A percentile compares a stretch with the other conserved stretches of the same genome.
Evolutionary conservation across 305 asterid genomes (phyloP).

Genomic region (Caryopteris hybrid): DNA sequence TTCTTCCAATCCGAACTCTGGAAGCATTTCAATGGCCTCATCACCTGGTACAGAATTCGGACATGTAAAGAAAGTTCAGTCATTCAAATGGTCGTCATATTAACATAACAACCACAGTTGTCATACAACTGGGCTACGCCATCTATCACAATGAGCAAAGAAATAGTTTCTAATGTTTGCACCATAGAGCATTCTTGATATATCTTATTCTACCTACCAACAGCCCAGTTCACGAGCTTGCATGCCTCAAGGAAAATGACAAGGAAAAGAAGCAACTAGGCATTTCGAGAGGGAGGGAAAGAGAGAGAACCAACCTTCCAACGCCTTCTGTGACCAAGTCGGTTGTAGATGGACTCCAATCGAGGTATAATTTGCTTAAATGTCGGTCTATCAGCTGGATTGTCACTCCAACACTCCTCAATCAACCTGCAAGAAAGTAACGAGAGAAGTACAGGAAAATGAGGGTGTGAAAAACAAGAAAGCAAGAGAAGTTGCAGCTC

Average conservation of each 20-base stretch:
- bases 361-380: constrained; percentile 81
- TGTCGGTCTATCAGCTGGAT: constrained; percentile 71
- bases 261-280: not conserved
- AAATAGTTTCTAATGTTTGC: not conserved
- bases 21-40: constrained; percentile 73
- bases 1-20: constrained; percentile 55
- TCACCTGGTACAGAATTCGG: constrained; percentile 41
- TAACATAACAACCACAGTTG: not conserved
- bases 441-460: not conserved
- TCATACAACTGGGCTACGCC: too few species aligned
- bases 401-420: constrained; percentile 79
- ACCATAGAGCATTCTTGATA: not conserved
- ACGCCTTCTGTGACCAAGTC: constrained; percentile 53
- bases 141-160: too few species aligned
- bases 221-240: too few species aligned
- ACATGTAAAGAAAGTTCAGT: not conserved
- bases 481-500: not conserved
- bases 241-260: too few species aligned
- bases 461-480: not conserved
- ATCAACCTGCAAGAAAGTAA: constrained; percentile 55
- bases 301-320: constrained; percentile 61
- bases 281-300: not conserved
- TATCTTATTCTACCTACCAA: not conserved
- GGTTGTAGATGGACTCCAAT: constrained; percentile 55
- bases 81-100: not conserved